Percentiles rank a stretch among this genome's conserved stretches.
These are phyloP conservation scores for Tolypocladium ophioglossoides DNA, from an alignment of 2,329 filamentous ascomycete species.

Conservation along the genomic window DNA sequence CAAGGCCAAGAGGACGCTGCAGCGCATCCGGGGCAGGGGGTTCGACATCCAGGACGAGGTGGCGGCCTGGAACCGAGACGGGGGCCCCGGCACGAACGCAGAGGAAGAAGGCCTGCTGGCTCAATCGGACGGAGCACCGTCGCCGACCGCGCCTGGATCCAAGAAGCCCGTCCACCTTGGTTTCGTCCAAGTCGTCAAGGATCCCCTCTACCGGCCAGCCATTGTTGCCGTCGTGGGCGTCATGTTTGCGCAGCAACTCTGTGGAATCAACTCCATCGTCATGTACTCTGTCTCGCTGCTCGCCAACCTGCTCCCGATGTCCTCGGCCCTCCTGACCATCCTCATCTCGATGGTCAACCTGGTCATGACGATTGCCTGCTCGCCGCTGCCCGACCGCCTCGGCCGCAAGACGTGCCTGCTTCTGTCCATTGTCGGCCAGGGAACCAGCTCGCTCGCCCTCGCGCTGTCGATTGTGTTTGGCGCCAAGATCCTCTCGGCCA, in stretches of 20 bases:
- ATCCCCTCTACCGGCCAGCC: conserved; percentile 59
- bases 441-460: conserved; percentile 62
- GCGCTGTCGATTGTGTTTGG: conserved; percentile 69
- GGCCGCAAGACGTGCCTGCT: conserved; percentile 82
- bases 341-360: conserved; percentile 82
- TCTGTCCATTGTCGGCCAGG: conserved; percentile 76
- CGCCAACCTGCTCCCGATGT: conserved; percentile 67
- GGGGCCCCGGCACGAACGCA: conserved; percentile 24
- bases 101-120: conserved; percentile 65
- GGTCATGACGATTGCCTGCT: conserved; percentile 67
- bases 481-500: conserved; percentile 64
- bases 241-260: conserved; percentile 88
- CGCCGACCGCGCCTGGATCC: conserved; percentile 1
- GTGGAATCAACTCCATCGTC: conserved; percentile 91
- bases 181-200: conserved; percentile 54
- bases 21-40: conserved; percentile 61
- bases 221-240: conserved; percentile 79
- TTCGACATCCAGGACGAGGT: conserved; percentile 66
- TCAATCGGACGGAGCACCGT: conserved; percentile 12
- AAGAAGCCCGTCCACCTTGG: conserved; percentile 34
- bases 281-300: conserved; percentile 97
- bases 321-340: conserved; percentile 76
- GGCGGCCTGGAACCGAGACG: conserved; percentile 42
- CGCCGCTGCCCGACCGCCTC: conserved; percentile 76
- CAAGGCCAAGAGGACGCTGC: conserved; percentile 56